A percentile compares a stretch with the other conserved stretches of the same genome.
Evolutionary conservation across 2,329 filamentous ascomycete genomes (phyloP).

Genomic region (Tolypocladium ovalisporum): DNA sequence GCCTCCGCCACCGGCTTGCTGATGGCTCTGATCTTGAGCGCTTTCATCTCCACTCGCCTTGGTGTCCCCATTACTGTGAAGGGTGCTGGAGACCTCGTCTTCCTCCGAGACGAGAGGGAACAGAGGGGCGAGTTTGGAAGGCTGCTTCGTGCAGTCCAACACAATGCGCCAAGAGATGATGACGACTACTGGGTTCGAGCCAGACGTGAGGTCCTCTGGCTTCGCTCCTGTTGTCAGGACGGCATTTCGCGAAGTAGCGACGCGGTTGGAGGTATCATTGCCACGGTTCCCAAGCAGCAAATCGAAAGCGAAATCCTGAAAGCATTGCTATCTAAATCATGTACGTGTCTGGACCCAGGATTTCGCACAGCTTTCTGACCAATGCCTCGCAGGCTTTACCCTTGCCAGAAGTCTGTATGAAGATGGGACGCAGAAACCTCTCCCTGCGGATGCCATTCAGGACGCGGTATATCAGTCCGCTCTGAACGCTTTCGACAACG

Average conservation of each 20-base stretch:
- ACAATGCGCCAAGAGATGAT: slow-evolving; percentile 43
- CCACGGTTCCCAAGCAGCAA: slow-evolving; percentile 46
- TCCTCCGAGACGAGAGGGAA: slow-evolving; percentile 52
- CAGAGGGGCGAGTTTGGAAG: slow-evolving; percentile 50
- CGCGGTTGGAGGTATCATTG: slow-evolving; percentile 50
- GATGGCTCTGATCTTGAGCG: slow-evolving; percentile 51
- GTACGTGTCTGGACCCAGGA: slow-evolving; percentile 30
- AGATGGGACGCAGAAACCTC: slow-evolving; percentile 33
- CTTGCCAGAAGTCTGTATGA: slow-evolving; percentile 55
- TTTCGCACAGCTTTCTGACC: slow-evolving; percentile 1
- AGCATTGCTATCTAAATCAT: slow-evolving; percentile 48
- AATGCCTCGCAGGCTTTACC: slow-evolving; percentile 37
- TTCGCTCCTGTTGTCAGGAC: slow-evolving; percentile 58
- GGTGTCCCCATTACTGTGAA: slow-evolving; percentile 41
- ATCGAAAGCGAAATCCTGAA: slow-evolving; percentile 65
- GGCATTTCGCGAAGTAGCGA: slow-evolving; percentile 13
- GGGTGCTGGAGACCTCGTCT: slow-evolving; percentile 49
- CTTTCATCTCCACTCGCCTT: slow-evolving; percentile 40
- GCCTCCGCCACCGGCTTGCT: slow-evolving; percentile 45
- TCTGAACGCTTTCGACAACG: slow-evolving; percentile 67
- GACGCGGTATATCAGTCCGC: slow-evolving; percentile 52
- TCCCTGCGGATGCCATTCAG: slow-evolving; percentile 41
- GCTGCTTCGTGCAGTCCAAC: slow-evolving; percentile 42
- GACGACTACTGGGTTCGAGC: slow-evolving; percentile 53
- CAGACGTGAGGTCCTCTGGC: slow-evolving; percentile 59